These are phyloP conservation scores for Calonectria montana DNA, from an alignment of 2,329 filamentous ascomycete species.

Conservation along the genomic window DNA sequence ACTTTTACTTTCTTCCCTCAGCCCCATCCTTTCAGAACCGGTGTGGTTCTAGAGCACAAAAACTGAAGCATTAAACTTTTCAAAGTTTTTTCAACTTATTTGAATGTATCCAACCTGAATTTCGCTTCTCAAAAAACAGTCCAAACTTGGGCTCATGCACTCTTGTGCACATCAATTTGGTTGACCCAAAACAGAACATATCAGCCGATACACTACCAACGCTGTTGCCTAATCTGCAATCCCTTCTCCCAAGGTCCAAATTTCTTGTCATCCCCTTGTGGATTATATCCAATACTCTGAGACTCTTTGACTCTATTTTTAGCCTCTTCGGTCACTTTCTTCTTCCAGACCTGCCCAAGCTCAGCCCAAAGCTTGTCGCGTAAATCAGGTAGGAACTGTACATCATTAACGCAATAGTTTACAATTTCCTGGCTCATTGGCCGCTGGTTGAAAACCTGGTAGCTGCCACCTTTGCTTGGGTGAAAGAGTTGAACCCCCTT, in stretches of 20 bases:
- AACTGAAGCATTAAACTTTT: background rate
- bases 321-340: conserved; percentile 41
- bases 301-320: conserved; percentile 44
- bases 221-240: background rate
- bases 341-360: conserved; percentile 30
- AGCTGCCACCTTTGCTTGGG: conserved; percentile 55
- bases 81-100: no score
- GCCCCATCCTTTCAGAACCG: no score
- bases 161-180: background rate
- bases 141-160: background rate
- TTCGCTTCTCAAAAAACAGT: background rate
- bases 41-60: no score
- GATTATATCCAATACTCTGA: conserved; percentile 39
- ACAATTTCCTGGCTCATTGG: conserved; percentile 54
- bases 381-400: conserved; percentile 53
- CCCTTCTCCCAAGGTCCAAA: conserved; percentile 9
- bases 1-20: no score
- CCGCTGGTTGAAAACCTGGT: conserved; percentile 59
- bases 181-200: background rate
- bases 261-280: background rate
- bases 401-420: conserved; percentile 60
- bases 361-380: conserved; percentile 42
- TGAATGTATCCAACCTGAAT: background rate
- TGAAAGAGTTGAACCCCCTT: conserved; percentile 52
- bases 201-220: background rate